Evolutionary conservation across 345 rosid species (phyloP).

Genomic region (Syzygium oleosum): DNA sequence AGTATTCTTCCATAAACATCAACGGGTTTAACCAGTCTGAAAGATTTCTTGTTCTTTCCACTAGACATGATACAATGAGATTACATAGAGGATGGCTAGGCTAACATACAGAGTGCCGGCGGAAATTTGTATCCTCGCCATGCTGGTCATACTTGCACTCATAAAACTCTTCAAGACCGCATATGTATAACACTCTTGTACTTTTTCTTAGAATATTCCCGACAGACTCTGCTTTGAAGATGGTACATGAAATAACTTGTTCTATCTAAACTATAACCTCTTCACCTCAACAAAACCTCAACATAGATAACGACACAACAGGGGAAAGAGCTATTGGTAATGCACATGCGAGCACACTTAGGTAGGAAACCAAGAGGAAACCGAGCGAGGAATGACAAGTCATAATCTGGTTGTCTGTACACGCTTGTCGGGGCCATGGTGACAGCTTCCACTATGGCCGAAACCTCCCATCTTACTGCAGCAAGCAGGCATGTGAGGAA

Average conservation of each 20-base stretch:
- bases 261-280: not conserved
- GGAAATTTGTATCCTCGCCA: not conserved
- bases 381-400: not conserved
- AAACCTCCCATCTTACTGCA: not conserved
- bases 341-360: not conserved
- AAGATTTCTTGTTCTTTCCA: not conserved
- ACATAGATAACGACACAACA: not conserved
- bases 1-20: not conserved
- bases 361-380: not conserved
- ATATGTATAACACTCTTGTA: not conserved
- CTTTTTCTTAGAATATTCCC: not conserved
- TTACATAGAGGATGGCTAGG: not conserved
- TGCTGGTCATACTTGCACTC: not conserved
- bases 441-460: not conserved
- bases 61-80: not conserved
- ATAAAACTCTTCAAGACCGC: not conserved
- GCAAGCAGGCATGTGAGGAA: not conserved
- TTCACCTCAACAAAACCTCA: not conserved
- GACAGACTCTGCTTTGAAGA: not conserved
- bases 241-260: not conserved
- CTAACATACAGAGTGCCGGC: not conserved
- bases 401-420: not conserved
- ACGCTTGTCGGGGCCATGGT: not conserved
- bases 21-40: not conserved
- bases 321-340: not conserved